A percentile compares a stretch with the other conserved stretches of the same genome.
phyloP scores from a whole-genome alignment of 2,329 filamentous ascomycete species.

The Colletotrichum shisoi region DNA sequence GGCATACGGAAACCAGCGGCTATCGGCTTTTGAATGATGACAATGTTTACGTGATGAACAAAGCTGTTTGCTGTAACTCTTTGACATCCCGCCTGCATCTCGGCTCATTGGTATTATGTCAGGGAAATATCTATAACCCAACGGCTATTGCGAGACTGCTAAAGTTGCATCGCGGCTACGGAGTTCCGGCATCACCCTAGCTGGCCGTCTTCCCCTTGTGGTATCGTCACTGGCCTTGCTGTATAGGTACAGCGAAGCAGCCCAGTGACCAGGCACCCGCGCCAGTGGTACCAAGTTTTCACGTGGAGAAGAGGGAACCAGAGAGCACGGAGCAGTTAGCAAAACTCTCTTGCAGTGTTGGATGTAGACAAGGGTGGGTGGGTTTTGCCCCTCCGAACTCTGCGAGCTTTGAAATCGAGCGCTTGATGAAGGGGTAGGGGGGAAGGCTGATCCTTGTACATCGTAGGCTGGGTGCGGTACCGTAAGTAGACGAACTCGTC shows the following conservation, averaged over 20 bases:
- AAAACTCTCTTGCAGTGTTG: background rate
- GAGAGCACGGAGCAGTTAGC: slow-evolving; percentile 11
- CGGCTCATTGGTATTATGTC: no score
- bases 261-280: slow-evolving; percentile 13
- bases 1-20: slow-evolving; percentile 11
- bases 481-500: background rate
- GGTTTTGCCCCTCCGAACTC: background rate
- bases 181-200: slow-evolving; percentile 13
- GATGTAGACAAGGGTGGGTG: background rate
- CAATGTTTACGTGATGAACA: slow-evolving; percentile 7
- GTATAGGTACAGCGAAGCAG: background rate
- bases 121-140: background rate
- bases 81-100: background rate
- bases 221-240: slow-evolving; percentile 13
- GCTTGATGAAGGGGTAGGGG: background rate
- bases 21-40: slow-evolving; percentile 18
- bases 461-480: background rate
- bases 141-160: background rate
- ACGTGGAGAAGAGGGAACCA: slow-evolving; percentile 1
- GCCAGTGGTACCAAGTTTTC: slow-evolving; percentile 6
- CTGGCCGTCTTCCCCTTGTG: background rate
- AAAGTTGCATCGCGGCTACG: background rate
- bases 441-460: background rate
- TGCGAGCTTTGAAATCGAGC: background rate
- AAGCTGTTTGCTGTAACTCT: background rate